Evolutionary conservation across 129 eudicot genomes (phyloP), one percentile per base, ranked within the genome.

Genomic region (Oenanthe sinensis): DNA sequence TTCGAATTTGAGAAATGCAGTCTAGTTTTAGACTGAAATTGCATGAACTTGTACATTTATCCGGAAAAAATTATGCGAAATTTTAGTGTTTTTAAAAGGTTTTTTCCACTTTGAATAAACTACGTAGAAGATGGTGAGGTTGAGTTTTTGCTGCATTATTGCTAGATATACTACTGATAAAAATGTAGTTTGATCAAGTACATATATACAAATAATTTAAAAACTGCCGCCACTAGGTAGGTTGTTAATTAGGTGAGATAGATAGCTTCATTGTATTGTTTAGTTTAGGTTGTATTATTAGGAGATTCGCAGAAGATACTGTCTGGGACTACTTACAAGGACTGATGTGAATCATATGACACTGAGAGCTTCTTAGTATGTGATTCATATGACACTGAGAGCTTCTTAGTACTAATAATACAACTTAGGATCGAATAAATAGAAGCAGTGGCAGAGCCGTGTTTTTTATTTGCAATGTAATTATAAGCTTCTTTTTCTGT

Each of bases 331-430:
- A 2, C 33, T 42, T 73, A 73, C 37, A 73, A 73, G 54, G 76
- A 73, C 24, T 43, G 55, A 73, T 73, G 76, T 73, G 54, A 73
- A 44, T 73, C 76, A 73, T 47, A 22, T 73, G 76, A 73, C 52
- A 73, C 76, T 72, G 52, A 72, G 48, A 72, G 76, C 76, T 73
- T 42, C 68, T 13, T n/a, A 72, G 15, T n/a, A 39, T 73, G 76
- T 73, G 54, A 73, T 73, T 73, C 76, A 73, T 47, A 22, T 73
- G 76, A 73, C 52, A 73, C 76, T 72, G 52, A 72, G 48, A 72
- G 76, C 76, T 73, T 42, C 68, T 13, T n/a, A 72, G 15, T n/a
- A 39, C 13, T 71, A 30, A 70, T 33, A 37, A 5, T 43, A 20
- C 76, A 43, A 14, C 37, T 42, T 17, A 72, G 36, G 52, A 72